A percentile compares a stretch with the other conserved stretches of the same genome.
phyloP scores from a whole-genome alignment of 345 rosid species.

The Eucalyptus polyanthemos region DNA sequence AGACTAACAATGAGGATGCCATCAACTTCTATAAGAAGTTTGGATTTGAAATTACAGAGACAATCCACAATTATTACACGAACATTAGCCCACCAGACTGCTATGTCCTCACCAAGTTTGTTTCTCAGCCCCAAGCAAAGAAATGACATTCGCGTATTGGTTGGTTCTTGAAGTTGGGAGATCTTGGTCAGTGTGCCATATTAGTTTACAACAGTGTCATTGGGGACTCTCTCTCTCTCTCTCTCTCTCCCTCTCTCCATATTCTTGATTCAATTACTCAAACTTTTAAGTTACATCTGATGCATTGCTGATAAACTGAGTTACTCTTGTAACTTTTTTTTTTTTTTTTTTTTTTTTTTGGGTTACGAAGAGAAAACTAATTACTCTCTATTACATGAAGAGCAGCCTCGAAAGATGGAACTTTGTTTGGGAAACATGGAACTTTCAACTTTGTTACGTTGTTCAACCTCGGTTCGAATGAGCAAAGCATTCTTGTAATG shows the following conservation, averaged over 20 bases:
- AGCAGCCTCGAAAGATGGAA: not conserved
- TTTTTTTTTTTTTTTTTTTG: not conserved
- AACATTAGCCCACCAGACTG: slow-evolving; percentile 87
- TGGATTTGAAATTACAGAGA: slow-evolving; percentile 76
- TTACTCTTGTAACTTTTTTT: not conserved
- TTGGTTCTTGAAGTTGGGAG: not conserved
- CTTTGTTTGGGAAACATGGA: not conserved
- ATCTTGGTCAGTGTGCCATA: not conserved
- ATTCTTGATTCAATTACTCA: not conserved
- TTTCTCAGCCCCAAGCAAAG: slow-evolving; percentile 35
- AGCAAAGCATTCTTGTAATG: not conserved
- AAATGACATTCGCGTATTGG: slow-evolving; percentile 12
- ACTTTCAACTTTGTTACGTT: not conserved
- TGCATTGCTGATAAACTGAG: not conserved
- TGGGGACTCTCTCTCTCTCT: not conserved
- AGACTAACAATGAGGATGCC: slow-evolving; percentile 95
- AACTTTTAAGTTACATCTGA: not conserved
- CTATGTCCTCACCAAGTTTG: slow-evolving; percentile 56
- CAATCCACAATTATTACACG: slow-evolving; percentile 74
- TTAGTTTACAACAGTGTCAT: not conserved
- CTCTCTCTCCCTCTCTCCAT: not conserved
- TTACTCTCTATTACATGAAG: not conserved
- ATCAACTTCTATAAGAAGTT: slow-evolving; percentile 92
- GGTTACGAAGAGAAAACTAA: not conserved
- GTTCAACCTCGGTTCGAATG: not conserved